Conservation (phyloP, 805 yeast genomes). For the Cyberlindnera amylophila region DNA sequence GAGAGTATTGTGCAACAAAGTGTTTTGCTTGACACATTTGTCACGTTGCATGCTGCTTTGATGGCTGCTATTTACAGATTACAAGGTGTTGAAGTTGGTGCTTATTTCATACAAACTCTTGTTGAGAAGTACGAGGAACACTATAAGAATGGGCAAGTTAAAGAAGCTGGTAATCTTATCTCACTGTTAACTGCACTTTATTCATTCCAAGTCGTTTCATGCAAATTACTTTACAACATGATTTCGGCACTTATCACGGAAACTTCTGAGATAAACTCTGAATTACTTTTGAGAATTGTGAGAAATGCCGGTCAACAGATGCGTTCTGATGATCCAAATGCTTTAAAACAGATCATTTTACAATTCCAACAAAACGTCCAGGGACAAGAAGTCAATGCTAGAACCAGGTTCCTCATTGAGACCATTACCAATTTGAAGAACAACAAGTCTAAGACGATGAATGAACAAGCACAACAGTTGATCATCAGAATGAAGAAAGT, state of each 20-base stretch:
- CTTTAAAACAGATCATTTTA: constrained; percentile 74
- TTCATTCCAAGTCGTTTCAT: constrained; percentile 70
- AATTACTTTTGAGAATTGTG: constrained; percentile 66
- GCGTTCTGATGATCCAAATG: constrained; percentile 84
- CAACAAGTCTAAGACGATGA: constrained; percentile 62
- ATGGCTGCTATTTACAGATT: constrained; percentile 69
- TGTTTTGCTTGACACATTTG: constrained; percentile 70
- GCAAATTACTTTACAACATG: constrained; percentile 74
- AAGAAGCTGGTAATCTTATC: constrained; percentile 62
- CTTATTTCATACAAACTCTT: constrained; percentile 70
- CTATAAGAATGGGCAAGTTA: constrained; percentile 38
- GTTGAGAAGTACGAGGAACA: constrained; percentile 63
- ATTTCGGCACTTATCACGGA: constrained; percentile 50
- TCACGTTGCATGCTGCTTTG: constrained; percentile 74
- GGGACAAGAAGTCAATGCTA: constrained; percentile 42
- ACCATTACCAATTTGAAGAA: constrained; percentile 82
- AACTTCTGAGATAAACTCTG: constrained; percentile 71
- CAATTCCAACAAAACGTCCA: constrained; percentile 42
- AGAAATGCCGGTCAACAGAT: constrained; percentile 78
- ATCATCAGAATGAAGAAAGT: constrained; percentile 59
- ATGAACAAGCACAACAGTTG: constrained; percentile 49
- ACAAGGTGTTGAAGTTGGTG: constrained; percentile 89
- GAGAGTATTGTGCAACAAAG: constrained; percentile 64
- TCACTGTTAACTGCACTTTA: constrained; percentile 74
- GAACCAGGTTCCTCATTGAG: constrained; percentile 81